Evolutionary conservation across 2,329 filamentous ascomycete genomes (phyloP).

Genomic region (Aspergillus fructus): DNA sequence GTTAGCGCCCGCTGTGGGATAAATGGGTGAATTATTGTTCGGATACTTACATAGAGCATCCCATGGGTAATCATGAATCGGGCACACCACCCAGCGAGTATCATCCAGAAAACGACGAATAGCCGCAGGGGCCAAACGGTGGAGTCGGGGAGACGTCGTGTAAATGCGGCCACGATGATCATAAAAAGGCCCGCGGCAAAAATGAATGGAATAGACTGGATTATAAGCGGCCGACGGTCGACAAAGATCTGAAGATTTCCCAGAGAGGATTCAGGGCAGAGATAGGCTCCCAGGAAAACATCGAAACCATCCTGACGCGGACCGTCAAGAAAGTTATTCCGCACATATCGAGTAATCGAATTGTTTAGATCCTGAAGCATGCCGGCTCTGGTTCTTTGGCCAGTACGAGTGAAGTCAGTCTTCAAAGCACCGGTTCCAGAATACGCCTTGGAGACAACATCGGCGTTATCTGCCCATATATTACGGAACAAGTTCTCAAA

Average conservation of each 20-base stretch:
- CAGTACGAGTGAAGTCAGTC: slow-evolving; percentile 95
- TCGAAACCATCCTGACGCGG: slow-evolving; percentile 95
- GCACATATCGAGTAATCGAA: slow-evolving; percentile 82
- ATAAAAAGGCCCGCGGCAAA: slow-evolving; percentile 84
- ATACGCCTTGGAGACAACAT: slow-evolving; percentile 88
- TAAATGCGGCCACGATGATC: slow-evolving; percentile 71
- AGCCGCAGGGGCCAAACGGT: slow-evolving; percentile 78
- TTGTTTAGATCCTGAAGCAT: slow-evolving; percentile 84
- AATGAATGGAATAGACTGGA: slow-evolving; percentile 92
- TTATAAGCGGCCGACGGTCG: slow-evolving; percentile 78
- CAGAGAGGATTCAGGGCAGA: slow-evolving; percentile 69
- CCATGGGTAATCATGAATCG: slow-evolving; percentile 81
- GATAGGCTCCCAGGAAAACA: slow-evolving; percentile 84
- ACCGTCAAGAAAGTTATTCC: slow-evolving; percentile 93
- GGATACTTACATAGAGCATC: slow-evolving; percentile 81
- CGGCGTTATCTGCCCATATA: slow-evolving; percentile 97
- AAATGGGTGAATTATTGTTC: too few relatives aligned
- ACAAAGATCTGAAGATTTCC: slow-evolving; percentile 74
- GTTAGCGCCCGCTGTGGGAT: slow-evolving; percentile 6
- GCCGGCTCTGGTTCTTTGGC: slow-evolving; percentile 80
- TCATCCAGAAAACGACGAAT: slow-evolving; percentile 76
- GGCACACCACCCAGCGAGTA: slow-evolving; percentile 67
- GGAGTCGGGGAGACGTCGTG: slow-evolving; percentile 68
- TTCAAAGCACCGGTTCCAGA: slow-evolving; percentile 96
- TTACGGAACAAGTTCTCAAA: slow-evolving; percentile 96